A percentile compares a stretch with the other conserved stretches of the same genome.
Conservation (phyloP, 1,284 basidiomycete genomes). For the Microbotryum scabiosae region DNA sequence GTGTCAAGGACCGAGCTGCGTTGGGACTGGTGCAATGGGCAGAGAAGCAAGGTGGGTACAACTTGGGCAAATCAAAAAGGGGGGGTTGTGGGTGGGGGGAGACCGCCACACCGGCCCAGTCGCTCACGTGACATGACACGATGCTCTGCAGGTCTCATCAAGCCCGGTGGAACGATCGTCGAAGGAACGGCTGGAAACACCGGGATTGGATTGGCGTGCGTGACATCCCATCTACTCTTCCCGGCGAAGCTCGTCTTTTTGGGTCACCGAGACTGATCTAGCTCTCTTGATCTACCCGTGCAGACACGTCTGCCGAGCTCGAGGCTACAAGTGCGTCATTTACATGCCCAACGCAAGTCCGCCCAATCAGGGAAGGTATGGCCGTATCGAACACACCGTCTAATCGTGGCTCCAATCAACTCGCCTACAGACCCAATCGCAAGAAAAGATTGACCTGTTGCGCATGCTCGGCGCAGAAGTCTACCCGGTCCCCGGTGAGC, state of each 20-base stretch:
- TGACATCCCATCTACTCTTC: no score
- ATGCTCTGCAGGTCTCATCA: slow-evolving; percentile 51
- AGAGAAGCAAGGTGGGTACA: slow-evolving; percentile 67
- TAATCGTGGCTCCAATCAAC: no score
- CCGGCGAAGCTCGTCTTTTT: neutral
- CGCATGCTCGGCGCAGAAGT: slow-evolving; percentile 97
- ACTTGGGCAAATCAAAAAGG: slow-evolving; percentile 33
- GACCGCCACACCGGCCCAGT: neutral
- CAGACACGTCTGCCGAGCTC: slow-evolving; percentile 66
- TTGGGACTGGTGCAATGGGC: slow-evolving; percentile 83
- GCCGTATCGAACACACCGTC: no score
- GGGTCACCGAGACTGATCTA: neutral
- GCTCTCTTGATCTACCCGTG: neutral
- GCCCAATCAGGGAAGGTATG: neutral
- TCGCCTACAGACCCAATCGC: slow-evolving; percentile 51
- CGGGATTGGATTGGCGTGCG: slow-evolving; percentile 43
- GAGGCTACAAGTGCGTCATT: slow-evolving; percentile 96
- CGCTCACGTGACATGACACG: neutral
- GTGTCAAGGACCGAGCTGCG: slow-evolving; percentile 95
- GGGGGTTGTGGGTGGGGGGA: neutral
- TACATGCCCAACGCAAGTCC: slow-evolving; percentile 83
- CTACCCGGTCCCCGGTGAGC: slow-evolving; percentile 66
- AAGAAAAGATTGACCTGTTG: slow-evolving; percentile 96
- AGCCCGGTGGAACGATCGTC: slow-evolving; percentile 87
- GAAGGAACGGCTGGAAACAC: slow-evolving; percentile 99